Conservation (phyloP, 441 rosid species). For the Biscutella auriculata region DNA sequence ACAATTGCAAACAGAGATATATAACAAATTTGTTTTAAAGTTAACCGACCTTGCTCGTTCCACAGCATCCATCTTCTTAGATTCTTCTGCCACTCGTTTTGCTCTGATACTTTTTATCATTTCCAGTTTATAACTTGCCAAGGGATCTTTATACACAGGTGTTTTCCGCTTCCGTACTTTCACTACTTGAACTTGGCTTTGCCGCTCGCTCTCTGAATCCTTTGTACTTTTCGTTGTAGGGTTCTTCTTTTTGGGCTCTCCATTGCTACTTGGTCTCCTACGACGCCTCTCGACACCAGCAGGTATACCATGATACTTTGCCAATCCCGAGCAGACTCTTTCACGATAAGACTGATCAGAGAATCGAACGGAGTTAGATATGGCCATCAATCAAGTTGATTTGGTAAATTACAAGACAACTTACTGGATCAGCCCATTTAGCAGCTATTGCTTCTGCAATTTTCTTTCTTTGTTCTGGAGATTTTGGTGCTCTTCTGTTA, state of each 20-base stretch:
- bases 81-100: slow-evolving; percentile 55
- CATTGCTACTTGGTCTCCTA: slow-evolving; percentile 34
- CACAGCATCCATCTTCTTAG: slow-evolving; percentile 59
- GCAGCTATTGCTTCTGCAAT: slow-evolving; percentile 90
- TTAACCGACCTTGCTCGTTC: slow-evolving; percentile 64
- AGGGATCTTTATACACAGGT: slow-evolving; percentile 71
- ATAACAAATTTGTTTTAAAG: neutral
- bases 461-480: slow-evolving; percentile 73
- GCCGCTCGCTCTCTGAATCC: slow-evolving; percentile 20
- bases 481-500: slow-evolving; percentile 66
- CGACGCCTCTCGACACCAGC: slow-evolving; percentile 52
- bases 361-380: slow-evolving; percentile 10
- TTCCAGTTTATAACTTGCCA: slow-evolving; percentile 63
- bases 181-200: slow-evolving; percentile 25
- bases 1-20: neutral
- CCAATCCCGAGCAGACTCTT: slow-evolving; percentile 58
- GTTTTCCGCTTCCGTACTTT: slow-evolving; percentile 34
- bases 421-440: slow-evolving; percentile 96
- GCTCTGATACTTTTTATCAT: slow-evolving; percentile 85
- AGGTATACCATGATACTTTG: slow-evolving; percentile 54
- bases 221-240: slow-evolving; percentile 26
- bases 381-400: neutral
- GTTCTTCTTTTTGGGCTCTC: slow-evolving; percentile 30
- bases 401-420: slow-evolving; percentile 16
- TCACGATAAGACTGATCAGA: slow-evolving; percentile 54